These are phyloP conservation scores for Radiomyces spectabilis DNA, from an alignment of 192 early-diverging fungal species.

Conservation along the genomic window DNA sequence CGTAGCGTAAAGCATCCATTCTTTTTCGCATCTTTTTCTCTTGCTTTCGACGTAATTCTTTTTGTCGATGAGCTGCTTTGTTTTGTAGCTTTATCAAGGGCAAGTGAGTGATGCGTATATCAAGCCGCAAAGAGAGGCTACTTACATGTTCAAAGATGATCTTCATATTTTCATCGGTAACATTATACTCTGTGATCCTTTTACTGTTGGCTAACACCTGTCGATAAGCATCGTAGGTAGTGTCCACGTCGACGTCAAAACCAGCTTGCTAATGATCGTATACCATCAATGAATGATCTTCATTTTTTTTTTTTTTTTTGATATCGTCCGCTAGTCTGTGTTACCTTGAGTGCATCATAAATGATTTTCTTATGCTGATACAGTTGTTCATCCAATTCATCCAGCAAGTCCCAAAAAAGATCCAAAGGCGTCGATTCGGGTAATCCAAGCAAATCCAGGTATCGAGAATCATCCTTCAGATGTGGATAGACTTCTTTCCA, in stretches of 20 bases:
- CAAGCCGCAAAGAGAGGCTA: too few species aligned
- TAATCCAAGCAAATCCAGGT: slow-evolving; percentile 66
- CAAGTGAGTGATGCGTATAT: too few species aligned
- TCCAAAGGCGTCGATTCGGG: slow-evolving; percentile 83
- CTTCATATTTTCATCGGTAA: slow-evolving; percentile 28
- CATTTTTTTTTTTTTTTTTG: too few species aligned
- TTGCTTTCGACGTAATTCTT: slow-evolving; percentile 66
- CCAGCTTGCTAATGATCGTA: slow-evolving; percentile 39
- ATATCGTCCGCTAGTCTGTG: too few species aligned
- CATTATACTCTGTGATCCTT: slow-evolving; percentile 3
- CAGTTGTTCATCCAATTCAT: slow-evolving; percentile 70
- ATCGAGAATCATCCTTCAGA: slow-evolving; percentile 64
- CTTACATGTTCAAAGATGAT: slow-evolving; percentile 45
- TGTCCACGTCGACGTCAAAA: slow-evolving; percentile 39
- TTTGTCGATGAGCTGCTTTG: slow-evolving; percentile 48
- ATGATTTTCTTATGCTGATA: slow-evolving; percentile 62
- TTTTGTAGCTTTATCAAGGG: slow-evolving; percentile 28
- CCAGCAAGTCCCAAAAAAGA: slow-evolving; percentile 87
- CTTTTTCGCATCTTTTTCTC: slow-evolving; percentile 63
- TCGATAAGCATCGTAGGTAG: slow-evolving; percentile 33
- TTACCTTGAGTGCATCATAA: slow-evolving; percentile 54
- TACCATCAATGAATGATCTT: too few species aligned
- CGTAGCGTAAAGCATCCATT: slow-evolving; percentile 70
- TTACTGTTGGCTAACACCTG: slow-evolving; percentile 23
- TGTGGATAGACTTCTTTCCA: slow-evolving; percentile 84